These are phyloP conservation scores for Teratosphaeriaceae sp. DNA, from an alignment of 2,329 filamentous ascomycete genomes.

Conservation along the genomic window DNA sequence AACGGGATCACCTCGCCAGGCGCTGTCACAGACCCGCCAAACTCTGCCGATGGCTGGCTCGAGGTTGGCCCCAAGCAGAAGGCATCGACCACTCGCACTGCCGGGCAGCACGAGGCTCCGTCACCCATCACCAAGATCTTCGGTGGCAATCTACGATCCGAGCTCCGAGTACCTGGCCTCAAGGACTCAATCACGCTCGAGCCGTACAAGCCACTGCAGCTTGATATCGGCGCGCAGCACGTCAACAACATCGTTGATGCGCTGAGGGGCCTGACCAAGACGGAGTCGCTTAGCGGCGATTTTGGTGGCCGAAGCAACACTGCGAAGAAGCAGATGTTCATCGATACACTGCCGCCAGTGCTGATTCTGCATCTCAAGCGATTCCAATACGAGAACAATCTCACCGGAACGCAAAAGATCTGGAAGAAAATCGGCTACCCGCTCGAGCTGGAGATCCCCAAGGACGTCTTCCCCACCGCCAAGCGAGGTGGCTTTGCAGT, in stretches of 20 bases:
- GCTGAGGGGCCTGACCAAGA: constrained; percentile 72
- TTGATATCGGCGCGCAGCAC: constrained; percentile 84
- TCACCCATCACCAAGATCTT: constrained; percentile 94
- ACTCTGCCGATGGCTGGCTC: constrained; percentile 63
- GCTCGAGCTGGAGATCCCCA: constrained; percentile 86
- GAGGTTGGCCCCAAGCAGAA: constrained; percentile 94
- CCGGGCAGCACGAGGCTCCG: constrained; percentile 46
- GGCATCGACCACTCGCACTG: constrained; percentile 75
- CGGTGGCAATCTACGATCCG: constrained; percentile 82
- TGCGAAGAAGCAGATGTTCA: constrained; percentile 90
- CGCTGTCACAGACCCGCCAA: constrained; percentile 32
- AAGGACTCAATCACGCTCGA: constrained; percentile 90
- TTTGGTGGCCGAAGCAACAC: constrained; percentile 70
- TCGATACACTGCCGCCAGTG: constrained; percentile 84
- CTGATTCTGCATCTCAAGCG: constrained; percentile 94
- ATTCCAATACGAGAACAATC: constrained; percentile 84
- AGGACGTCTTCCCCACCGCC: constrained; percentile 75
- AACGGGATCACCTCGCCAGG: constrained; percentile 35
- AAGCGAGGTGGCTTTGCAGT: constrained; percentile 60
- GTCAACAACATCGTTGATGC: constrained; percentile 91
- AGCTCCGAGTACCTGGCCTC: constrained; percentile 76
- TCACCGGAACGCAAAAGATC: constrained; percentile 85
- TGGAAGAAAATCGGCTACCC: constrained; percentile 98
- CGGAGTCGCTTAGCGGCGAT: constrained; percentile 79
- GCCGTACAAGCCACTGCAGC: constrained; percentile 87